Conservation (phyloP, 495 filamentous ascomycete genomes). For the Schizothecium vesticola region DNA sequence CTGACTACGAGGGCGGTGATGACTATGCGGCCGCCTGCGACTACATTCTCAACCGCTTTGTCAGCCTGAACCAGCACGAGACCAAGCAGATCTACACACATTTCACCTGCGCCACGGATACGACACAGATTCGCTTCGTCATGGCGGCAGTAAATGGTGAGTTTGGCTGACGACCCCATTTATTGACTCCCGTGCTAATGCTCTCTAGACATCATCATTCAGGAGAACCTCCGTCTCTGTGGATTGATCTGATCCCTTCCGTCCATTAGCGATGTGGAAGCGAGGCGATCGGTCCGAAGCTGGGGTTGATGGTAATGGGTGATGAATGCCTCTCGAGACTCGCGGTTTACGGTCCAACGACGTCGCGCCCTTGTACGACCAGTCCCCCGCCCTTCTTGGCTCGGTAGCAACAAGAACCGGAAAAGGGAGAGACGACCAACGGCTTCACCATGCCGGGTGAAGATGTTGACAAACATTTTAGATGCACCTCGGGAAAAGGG, state of each 20-base stretch:
- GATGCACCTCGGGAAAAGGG: conserved; percentile 13
- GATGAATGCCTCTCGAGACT: conserved; percentile 15
- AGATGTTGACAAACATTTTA: conserved; percentile 6
- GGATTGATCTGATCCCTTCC: conserved; percentile 77
- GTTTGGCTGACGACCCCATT: conserved; percentile 22
- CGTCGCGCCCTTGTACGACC: neutral
- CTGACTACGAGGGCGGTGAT: conserved; percentile 92
- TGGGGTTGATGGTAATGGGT: conserved; percentile 5
- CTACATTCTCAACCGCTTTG: conserved; percentile 95
- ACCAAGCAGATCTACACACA: conserved; percentile 99
- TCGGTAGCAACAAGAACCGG: neutral
- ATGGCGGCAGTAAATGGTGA: conserved; percentile 99
- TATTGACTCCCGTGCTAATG: conserved; percentile 26
- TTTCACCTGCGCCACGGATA: conserved; percentile 98
- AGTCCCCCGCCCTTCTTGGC: neutral
- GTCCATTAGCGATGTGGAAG: neutral
- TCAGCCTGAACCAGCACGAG: conserved; percentile 95
- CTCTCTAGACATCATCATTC: conserved; percentile 90
- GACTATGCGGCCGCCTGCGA: conserved; percentile 92
- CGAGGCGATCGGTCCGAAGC: neutral
- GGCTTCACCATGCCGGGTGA: conserved; percentile 3
- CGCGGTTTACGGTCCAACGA: conserved; percentile 1
- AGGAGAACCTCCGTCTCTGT: conserved; percentile 97
- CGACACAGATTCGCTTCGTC: conserved; percentile 97
- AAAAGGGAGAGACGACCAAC: neutral